Evolutionary conservation across 2,329 filamentous ascomycete species (phyloP), one percentile per base, ranked within the genome.

Genomic region (Arthrobotrys pseudoclavata): DNA sequence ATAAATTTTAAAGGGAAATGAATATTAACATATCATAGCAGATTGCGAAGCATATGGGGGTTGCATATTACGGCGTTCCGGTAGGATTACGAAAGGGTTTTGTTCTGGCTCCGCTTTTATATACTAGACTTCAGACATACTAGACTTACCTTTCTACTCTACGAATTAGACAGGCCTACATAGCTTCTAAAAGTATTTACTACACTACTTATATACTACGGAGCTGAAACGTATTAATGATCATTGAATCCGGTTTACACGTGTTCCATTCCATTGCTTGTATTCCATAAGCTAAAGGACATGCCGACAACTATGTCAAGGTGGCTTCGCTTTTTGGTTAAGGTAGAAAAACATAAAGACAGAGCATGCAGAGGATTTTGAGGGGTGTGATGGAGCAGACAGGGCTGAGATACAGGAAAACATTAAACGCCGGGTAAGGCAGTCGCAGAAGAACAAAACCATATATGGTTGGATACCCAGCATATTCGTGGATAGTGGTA

Each of bases 381-480:
- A 29, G 34, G 55, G 55, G 55, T 60, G 20, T 42, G 34, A 22
- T 42, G 55, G 13, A n/a, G 34, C 31, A 60, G 55, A 60, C 29
- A 37, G 34, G 9, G 12, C 34, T 42, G 34, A 60, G 55, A 60
- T 60, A 42, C 55, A 26, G 34, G 55, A 60, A 60, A 60, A 60
- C 55, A 60, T 50, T 57, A 20, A 57, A 57, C 52, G 52, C 29
- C 52, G 52, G 31, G 55, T 42, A 60, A 60, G 55, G 55, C 42
- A 60, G 22, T 42, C 55, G 34, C 55, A 42, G 55, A 60, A 60
- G 34, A 60, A 60, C 55, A 57, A 48, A 57, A 42, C 31, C 61
- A 60, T 52, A 64, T 72, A 29, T 42, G 52, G 64, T 34, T 57
- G 31, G 40, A 69, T 61, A 69, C 61, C 55, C 48, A 62, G 69